Percentiles rank a stretch among this genome's conserved stretches.
Evolutionary conservation across 2,329 filamentous ascomycete genomes (phyloP).

Genomic region (Colletotrichum abscissum): DNA sequence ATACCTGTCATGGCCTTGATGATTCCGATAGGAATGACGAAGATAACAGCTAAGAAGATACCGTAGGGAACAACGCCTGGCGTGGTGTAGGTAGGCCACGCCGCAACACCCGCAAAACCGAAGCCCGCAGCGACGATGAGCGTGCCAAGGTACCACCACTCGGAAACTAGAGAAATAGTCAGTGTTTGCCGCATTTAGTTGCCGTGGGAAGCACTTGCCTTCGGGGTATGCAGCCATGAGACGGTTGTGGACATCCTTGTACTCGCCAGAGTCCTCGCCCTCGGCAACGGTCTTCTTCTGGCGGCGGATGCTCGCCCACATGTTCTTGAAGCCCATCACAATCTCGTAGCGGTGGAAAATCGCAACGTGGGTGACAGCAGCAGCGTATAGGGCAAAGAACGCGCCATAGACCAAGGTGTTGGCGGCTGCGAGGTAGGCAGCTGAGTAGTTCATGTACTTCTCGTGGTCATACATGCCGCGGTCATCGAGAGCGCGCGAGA

Average conservation of each 20-base stretch:
- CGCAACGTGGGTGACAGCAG: conserved; percentile 43
- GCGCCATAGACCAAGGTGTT: conserved; percentile 45
- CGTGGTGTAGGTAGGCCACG: conserved; percentile 55
- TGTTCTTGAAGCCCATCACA: conserved; percentile 39
- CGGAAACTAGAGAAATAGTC: conserved; percentile 43
- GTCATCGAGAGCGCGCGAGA: conserved; percentile 47
- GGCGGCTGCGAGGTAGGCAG: conserved; percentile 38
- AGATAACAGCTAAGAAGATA: conserved; percentile 52
- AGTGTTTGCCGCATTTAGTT: neutral
- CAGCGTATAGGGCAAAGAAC: conserved; percentile 44
- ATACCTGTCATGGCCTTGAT: conserved; percentile 56
- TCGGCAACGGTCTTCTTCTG: conserved; percentile 43
- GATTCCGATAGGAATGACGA: conserved; percentile 59
- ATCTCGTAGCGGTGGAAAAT: conserved; percentile 47
- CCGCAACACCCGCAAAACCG: conserved; percentile 50
- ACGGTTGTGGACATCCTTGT: conserved; percentile 46
- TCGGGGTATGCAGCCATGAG: conserved; percentile 47
- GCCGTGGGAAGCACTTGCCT: conserved; percentile 2
- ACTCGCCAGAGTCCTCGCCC: conserved; percentile 49
- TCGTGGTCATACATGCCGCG: conserved; percentile 48
- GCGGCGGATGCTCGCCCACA: conserved; percentile 39
- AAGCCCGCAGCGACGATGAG: conserved; percentile 48
- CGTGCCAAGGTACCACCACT: conserved; percentile 54
- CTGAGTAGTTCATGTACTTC: conserved; percentile 47
- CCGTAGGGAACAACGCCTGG: conserved; percentile 54